Evolutionary conservation across 768 basidiomycete species (phyloP), one percentile per base, ranked within the genome.

Genomic region (Naganishia randhawae): DNA sequence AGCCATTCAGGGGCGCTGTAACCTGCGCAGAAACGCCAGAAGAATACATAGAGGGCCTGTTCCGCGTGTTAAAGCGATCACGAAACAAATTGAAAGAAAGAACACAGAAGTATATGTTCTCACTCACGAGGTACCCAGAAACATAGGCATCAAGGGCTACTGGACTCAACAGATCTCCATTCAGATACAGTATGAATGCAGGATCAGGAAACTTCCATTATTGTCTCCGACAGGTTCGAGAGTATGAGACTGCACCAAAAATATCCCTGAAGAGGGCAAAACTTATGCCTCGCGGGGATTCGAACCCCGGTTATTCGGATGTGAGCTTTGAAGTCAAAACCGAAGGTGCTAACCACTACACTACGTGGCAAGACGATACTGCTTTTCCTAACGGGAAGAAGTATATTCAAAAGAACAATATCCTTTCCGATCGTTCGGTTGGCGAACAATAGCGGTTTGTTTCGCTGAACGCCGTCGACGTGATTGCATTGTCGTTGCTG

Each of bases 261-360:
- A 16, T 13, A 19, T 16, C n/a, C n/a, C n/a, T n/a, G 41, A 16
- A 42, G 41, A 42, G 3, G 41, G 41, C 14, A 22, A 22, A 7
- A 48, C 3, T 16, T 6, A 42, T 42, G 14, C 41, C 41, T 42
- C 41, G 19, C 41, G 14, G 41, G 41, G 14, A 42, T 42, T 42
- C 41, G 14, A 42, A 16, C 14, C 32, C 55, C 10, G 55, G 55
- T 57, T 61, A 61, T 61, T 61, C 41, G 57, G 57, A 61, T 17
- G 35, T 16, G 35, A 37, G 3, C 35, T 8, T 37, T 4, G 19
- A n/a, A 11, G n/a, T 61, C 57, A 61, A 61, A 61, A 42, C 57
- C 57, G 29, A 61, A 61, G 39, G 57, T 61, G 57, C 57, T 61
- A 61, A 61, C 57, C 57, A 37, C 57, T 61, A 61, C 57, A 61